Evolutionary conservation across 2,329 filamentous ascomycete species (phyloP), one percentile per base, ranked within the genome.

Genomic region (Pestalotiopsis sp.): DNA sequence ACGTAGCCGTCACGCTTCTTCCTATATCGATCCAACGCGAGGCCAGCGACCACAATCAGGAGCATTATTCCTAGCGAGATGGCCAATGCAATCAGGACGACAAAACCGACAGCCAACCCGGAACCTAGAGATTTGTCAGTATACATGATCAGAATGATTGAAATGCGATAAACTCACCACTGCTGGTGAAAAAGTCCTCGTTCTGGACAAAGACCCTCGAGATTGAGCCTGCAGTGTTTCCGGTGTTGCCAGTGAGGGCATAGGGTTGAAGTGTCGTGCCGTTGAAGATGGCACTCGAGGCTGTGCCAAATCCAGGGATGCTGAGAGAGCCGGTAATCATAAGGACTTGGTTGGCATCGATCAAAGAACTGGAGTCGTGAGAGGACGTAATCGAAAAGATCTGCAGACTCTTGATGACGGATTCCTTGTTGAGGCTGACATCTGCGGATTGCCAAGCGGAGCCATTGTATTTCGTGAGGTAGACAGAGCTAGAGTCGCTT

Each of bases 281-380:
- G 76, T 98, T 93, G 83, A 93, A 99, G 36, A 98, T 83, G 7
- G 91, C 95, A 9, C 93, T 94, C 14, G 95, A 97, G 5, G 92
- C 93, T 68, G 90, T 91, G 69, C 95, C 95, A 77, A 94, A 94
- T 63, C 83, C 83, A 0, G 92, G 89, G 20, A 98, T 85, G 72
- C 90, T 87, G 73, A 99, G 88, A 66, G 92, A 88, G 52, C 96
- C 96, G n/a, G 93, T 93, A 64, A 98, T 84, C 81, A 99, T 87
- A 45, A 99, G 87, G 3, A 90, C 87, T 77, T 96, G 90, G 70
- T 90, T 85, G 20, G 86, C 81, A 65, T 90, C 86, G 17, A 99
- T 81, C 6, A 94, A 83, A 49, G 87, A 81, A 2, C 87, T 90
- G 14, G 84, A 81, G 45, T 83, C 88, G 77, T 98, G 96, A 17